Percentiles rank a stretch among this genome's conserved stretches.
phyloP scores from a whole-genome alignment of 768 basidiomycete species.

The Grammothele lineata region DNA sequence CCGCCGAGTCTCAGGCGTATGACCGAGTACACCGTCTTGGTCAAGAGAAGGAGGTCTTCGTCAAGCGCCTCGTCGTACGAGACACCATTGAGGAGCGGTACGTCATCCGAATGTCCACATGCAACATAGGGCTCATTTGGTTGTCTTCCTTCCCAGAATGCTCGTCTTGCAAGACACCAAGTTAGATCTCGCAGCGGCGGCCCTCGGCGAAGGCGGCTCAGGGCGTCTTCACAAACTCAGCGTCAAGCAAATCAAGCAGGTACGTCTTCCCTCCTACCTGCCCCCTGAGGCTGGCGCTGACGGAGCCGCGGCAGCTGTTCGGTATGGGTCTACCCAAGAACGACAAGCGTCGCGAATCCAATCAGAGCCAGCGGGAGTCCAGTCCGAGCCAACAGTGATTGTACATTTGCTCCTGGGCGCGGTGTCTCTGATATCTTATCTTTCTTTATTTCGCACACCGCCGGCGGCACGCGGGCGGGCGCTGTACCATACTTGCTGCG shows the following conservation, averaged over 20 bases:
- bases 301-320: background rate
- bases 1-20: slow-evolving; percentile 64
- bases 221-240: slow-evolving; percentile 60
- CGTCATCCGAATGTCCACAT: slow-evolving; percentile 12
- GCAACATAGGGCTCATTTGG: background rate
- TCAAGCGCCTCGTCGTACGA: slow-evolving; percentile 63
- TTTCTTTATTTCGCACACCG: no score
- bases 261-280: slow-evolving; percentile 27
- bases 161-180: slow-evolving; percentile 67
- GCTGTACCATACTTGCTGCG: no score
- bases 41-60: slow-evolving; percentile 62
- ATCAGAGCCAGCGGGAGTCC: no score
- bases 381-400: no score
- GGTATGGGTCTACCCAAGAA: no score
- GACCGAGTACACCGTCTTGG: slow-evolving; percentile 64
- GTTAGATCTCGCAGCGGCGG: slow-evolving; percentile 60
- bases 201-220: slow-evolving; percentile 64
- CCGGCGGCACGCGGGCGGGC: no score
- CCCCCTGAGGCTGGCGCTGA: background rate
- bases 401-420: no score
- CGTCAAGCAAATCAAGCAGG: slow-evolving; percentile 64
- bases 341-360: no score
- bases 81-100: slow-evolving; percentile 76
- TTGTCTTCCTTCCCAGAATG: slow-evolving; percentile 53
- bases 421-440: no score